Evolutionary conservation across 805 yeast species (phyloP).

Genomic region (Saccharomycopsis lassenensis): DNA sequence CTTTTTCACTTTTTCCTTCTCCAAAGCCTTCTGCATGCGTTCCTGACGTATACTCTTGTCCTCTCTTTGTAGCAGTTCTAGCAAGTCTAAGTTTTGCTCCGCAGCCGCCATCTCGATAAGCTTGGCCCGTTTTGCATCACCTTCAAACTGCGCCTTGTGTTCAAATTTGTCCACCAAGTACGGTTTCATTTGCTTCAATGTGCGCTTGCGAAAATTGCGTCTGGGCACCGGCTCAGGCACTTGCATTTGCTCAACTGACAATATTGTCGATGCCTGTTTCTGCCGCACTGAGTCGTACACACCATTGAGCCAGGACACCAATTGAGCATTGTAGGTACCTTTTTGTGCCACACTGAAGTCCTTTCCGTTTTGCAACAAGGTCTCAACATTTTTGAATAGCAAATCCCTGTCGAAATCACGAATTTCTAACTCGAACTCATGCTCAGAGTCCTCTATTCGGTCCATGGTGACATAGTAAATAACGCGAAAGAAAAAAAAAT

Average conservation of each 20-base stretch:
- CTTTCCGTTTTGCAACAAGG: too few relatives aligned
- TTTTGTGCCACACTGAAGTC: too few relatives aligned
- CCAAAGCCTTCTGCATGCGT: slow-evolving; percentile 10
- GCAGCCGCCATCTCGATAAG: slow-evolving; percentile 17
- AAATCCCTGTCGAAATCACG: too few relatives aligned
- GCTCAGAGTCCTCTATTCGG: too few relatives aligned
- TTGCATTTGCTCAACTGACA: too few relatives aligned
- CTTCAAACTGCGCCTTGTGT: slow-evolving; percentile 15
- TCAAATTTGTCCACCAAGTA: slow-evolving; percentile 16
- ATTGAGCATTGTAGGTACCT: too few relatives aligned
- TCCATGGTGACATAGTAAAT: too few relatives aligned
- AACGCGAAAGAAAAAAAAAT: too few relatives aligned
- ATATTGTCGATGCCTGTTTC: neutral
- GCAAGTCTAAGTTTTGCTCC: slow-evolving; percentile 12
- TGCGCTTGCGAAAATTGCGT: slow-evolving; percentile 15
- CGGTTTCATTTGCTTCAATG: slow-evolving; percentile 18
- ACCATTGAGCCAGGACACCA: too few relatives aligned
- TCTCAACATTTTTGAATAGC: too few relatives aligned
- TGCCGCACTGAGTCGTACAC: too few relatives aligned
- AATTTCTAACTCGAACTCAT: too few relatives aligned
- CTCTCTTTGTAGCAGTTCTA: slow-evolving; percentile 14
- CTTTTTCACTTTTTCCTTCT: slow-evolving; percentile 7
- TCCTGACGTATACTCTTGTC: slow-evolving; percentile 11
- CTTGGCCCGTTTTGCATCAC: slow-evolving; percentile 14
- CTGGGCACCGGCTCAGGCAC: slow-evolving; percentile 1